A percentile compares a stretch with the other conserved stretches of the same genome.
Conservation (phyloP, 2,329 filamentous ascomycete genomes). For the Exophiala sideris region DNA sequence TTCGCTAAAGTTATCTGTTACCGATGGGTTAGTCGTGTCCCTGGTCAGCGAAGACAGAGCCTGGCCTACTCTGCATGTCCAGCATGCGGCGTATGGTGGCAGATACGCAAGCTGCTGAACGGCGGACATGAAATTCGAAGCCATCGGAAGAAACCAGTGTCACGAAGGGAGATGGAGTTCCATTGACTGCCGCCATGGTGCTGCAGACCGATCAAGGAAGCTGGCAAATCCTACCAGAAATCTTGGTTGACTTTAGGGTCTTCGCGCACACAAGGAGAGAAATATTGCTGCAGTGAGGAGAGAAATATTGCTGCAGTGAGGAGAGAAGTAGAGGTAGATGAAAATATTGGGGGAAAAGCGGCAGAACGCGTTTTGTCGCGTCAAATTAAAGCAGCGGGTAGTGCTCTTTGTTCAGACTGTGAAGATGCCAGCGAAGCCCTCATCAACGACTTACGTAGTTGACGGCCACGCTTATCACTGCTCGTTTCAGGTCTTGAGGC, state of each 20-base stretch:
- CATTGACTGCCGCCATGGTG: constrained; percentile 9
- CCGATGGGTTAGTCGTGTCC: background rate
- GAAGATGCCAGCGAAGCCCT: no score
- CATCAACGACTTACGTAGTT: no score
- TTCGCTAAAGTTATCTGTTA: constrained; percentile 59
- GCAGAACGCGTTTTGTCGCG: constrained; percentile 4
- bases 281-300: background rate
- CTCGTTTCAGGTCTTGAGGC: no score
- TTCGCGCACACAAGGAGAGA: background rate
- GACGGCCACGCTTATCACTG: no score
- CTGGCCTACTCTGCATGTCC: constrained; percentile 54
- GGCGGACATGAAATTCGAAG: constrained; percentile 62
- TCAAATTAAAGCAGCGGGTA: background rate
- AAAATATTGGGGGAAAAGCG: background rate
- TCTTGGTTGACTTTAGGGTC: no score
- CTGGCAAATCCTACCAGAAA: no score
- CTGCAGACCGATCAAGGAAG: no score
- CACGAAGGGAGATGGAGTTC: constrained; percentile 49
- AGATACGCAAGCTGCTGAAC: constrained; percentile 59
- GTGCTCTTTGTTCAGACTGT: no score
- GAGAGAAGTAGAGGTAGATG: background rate
- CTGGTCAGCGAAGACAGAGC: background rate
- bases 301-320: background rate
- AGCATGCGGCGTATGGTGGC: constrained; percentile 63
- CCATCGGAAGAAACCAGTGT: constrained; percentile 63